Conservation (phyloP, 140 eudicot genomes). For the Senecio squalidus region DNA sequence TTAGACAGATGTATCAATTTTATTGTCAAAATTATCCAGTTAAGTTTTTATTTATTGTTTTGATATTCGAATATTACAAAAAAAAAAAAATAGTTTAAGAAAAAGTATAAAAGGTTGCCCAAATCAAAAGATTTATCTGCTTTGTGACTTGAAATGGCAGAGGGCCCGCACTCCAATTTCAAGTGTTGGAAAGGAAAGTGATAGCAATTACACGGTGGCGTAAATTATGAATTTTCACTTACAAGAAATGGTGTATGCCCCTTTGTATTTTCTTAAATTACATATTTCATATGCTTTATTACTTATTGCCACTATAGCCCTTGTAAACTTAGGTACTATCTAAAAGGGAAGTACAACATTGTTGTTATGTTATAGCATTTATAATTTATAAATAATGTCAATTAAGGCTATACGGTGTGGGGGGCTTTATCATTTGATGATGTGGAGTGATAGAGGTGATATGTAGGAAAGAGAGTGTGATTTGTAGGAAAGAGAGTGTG, state of each 20-base stretch:
- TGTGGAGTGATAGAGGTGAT: no score
- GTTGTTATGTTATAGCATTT: no score
- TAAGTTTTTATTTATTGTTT: no score
- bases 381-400: no score
- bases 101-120: neutral
- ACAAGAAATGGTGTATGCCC: neutral
- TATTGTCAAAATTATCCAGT: no score
- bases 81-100: neutral
- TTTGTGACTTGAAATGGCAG: conserved; percentile 27
- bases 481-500: no score
- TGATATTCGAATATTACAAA: no score
- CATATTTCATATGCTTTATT: conserved; percentile 1
- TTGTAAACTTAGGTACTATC: neutral
- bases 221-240: conserved; percentile 1
- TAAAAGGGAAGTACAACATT: neutral
- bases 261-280: neutral
- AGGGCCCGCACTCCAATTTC: conserved; percentile 24
- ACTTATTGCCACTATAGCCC: neutral
- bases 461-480: no score
- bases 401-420: no score
- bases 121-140: conserved; percentile 4
- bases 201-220: conserved; percentile 31
- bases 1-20: no score
- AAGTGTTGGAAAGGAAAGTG: neutral
- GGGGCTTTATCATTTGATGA: no score